Evolutionary conservation across 1,284 basidiomycete species (phyloP).

Genomic region (Pseudozyma pruni): DNA sequence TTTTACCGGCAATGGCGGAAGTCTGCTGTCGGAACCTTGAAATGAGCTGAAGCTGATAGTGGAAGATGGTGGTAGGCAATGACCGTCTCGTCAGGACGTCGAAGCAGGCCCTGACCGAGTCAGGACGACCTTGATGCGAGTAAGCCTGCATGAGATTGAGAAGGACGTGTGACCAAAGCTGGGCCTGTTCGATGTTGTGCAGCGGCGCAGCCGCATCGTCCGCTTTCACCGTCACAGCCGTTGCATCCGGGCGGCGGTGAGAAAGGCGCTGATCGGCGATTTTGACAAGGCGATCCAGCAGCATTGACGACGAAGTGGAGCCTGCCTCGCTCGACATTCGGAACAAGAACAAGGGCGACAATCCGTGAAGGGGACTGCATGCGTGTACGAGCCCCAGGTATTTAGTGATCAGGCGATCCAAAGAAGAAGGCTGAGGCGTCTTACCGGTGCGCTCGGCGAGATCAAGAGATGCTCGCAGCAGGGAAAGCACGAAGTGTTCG

Average conservation of each 20-base stretch:
- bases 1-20: background rate
- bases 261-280: constrained; percentile 1
- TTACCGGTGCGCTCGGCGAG: background rate
- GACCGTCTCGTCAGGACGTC: constrained; percentile 1
- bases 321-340: background rate
- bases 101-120: constrained; percentile 23
- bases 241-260: background rate
- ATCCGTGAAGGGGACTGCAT: background rate
- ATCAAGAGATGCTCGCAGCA: background rate
- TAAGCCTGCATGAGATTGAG: constrained; percentile 21
- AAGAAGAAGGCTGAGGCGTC: background rate
- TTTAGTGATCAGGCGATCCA: constrained; percentile 6
- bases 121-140: background rate
- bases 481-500: constrained; percentile 8
- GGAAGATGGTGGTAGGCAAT: constrained; percentile 6
- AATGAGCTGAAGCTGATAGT: constrained; percentile 35
- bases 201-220: background rate
- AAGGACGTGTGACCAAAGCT: background rate
- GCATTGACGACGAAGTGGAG: background rate
- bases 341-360: constrained; percentile 5
- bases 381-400: background rate
- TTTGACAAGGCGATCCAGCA: background rate
- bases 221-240: background rate
- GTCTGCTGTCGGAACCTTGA: constrained; percentile 14
- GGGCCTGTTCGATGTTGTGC: background rate